Base-by-base conservation (phyloP, 2,329 filamentous ascomycete genomes). In the Sporothrix variecibatus region DNA sequence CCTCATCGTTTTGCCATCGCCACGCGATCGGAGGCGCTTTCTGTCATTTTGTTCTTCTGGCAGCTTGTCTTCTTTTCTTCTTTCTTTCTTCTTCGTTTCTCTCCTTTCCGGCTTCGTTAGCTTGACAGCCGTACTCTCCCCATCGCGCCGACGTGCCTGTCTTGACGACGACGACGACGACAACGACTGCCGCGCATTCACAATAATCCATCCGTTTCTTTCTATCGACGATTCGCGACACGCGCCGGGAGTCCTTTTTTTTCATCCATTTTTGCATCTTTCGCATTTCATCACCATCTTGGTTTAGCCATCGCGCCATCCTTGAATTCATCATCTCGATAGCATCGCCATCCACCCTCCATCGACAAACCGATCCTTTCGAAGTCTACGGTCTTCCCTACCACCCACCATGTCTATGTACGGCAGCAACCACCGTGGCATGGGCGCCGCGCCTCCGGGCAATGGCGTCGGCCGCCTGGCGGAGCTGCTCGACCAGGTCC, bases 401-500 rank as follows among this genome's bases (percentile, higher is more conserved):
- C 40, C 72, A 56, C 75, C 71, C 76, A 78, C 72, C 69, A 90
- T 91, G 89, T 90, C 89, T 73, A 97, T 98, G 94, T 97, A 97
- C 84, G 93, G 93, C 82, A 72, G 74, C 51, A 86, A 89, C 80
- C 94, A 97, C 86, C 94, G 94, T 81, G 92, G 91, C 82, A 92
- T 97, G 88, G 92, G 91, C 77, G 89, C 87, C 77, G 91, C 90
- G 78, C 91, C 93, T 77, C 80, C 84, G 34, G 82, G 81, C 76
- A 87, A 85, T 75, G 78, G 79, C 78, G 83, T 83, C 70, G 88
- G 85, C 78, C 94, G 96, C 78, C 87, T 98, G 79, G 94, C 93
- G 78, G 95, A 99, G 87, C 90, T 98, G 77, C 88, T 99, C 80
- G 95, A 98, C 74, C 92, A 94, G 82, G 90, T 99, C 79, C 91